Percentiles rank a stretch among this genome's conserved stretches.
phyloP scores from a whole-genome alignment of 1,284 basidiomycete species.

The Apiotrichum veenhuisii region DNA sequence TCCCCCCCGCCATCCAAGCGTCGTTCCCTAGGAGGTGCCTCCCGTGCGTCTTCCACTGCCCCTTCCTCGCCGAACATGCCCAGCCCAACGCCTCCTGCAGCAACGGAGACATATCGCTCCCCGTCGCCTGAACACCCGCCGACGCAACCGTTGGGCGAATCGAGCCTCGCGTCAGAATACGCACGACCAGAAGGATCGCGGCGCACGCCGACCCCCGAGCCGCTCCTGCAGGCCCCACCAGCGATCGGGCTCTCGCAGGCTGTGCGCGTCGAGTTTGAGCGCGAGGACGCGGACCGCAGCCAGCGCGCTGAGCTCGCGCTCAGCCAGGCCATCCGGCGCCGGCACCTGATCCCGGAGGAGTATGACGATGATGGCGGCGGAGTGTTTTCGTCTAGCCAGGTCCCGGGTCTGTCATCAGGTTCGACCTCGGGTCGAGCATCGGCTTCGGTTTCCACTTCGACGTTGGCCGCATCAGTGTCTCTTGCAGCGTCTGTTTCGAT shows the following conservation, averaged over 20 bases:
- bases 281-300: constrained; percentile 3
- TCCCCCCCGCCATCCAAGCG: no score
- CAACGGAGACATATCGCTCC: not conserved
- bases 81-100: not conserved
- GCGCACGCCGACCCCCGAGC: not conserved
- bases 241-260: constrained; percentile 13
- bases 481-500: not conserved
- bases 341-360: not conserved
- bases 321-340: constrained; percentile 2
- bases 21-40: not conserved
- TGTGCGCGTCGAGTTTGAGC: constrained; percentile 5
- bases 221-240: constrained; percentile 18
- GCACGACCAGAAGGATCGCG: constrained; percentile 14
- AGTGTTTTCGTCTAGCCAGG: not conserved
- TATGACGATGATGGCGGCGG: constrained; percentile 10
- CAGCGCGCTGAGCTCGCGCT: constrained; percentile 4
- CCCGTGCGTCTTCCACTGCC: not conserved
- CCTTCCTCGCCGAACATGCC: not conserved
- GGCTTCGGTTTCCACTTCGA: not conserved
- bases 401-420: no score
- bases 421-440: not conserved
- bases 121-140: constrained; percentile 8
- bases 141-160: constrained; percentile 43
- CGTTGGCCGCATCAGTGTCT: not conserved
- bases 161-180: constrained; percentile 28